Evolutionary conservation across 129 eudicot genomes (phyloP), one percentile per base, ranked within the genome.

Genomic region (Logfia minima): DNA sequence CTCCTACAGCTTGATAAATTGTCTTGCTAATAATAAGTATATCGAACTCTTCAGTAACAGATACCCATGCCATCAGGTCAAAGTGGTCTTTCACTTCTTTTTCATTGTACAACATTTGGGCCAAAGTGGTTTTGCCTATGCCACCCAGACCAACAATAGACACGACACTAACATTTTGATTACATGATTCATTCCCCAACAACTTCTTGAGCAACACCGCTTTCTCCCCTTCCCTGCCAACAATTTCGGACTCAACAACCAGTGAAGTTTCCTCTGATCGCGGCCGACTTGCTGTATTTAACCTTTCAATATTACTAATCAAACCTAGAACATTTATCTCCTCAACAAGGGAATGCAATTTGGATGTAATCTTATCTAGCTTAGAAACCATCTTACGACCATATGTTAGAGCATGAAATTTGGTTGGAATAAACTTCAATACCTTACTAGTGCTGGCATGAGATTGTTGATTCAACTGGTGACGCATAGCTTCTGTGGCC

Each of bases 401-500:
- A 66, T 66, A 66, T 18, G 6, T 34, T 34, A 66, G 4, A 66
- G 70, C 28, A 66, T 34, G 26, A 35, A 66, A 34, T 66, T 66
- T 34, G 6, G 1, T 3, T 66, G 71, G 71, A 35, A 66, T 18
- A 2, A 35, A 17, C 29, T 66, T 34, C 6, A 66, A 18, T 66
- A 35, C 71, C 71, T 66, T 66, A 66, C 71, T 66, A 1, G 34
- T 56, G 43, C 26, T 43, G 31, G 11, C 29, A 29, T 31, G 6
- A 14, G 17, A 13, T 34, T 13, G 43, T 23, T 66, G 8, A 61
- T 55, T 48, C 23, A 70, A 34, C 23, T 70, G 14, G 28, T 41
- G 77, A 3, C 63, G 79, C 48, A 56, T 4, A 71, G 77, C 82
- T 64, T 80, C 83, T 11, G 85, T 76, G 43, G 80, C 75, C 29